Conservation (phyloP, 2,329 filamentous ascomycete genomes). For the Cercospora brassicicola region DNA sequence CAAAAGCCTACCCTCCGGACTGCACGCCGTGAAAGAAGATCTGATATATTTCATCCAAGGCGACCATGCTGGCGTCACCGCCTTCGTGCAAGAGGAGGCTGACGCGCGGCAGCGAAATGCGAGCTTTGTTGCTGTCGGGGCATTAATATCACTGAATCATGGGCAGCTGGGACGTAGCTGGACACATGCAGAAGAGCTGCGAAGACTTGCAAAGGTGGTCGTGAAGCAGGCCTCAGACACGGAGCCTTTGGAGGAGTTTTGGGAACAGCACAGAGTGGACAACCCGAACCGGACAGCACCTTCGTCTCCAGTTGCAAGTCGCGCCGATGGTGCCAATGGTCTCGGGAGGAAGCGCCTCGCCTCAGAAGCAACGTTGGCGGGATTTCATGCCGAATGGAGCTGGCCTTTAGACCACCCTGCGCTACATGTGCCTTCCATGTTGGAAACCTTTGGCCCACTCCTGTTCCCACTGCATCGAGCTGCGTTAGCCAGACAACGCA, state of each 20-base stretch:
- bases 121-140: constrained; percentile 86
- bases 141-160: constrained; percentile 83
- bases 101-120: constrained; percentile 80
- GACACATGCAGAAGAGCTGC: constrained; percentile 77
- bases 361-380: constrained; percentile 53
- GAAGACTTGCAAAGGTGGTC: constrained; percentile 68
- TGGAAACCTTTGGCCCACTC: constrained; percentile 84
- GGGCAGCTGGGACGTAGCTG: constrained; percentile 84
- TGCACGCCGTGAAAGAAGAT: constrained; percentile 85
- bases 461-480: constrained; percentile 89
- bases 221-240: constrained; percentile 65
- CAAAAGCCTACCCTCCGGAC: constrained; percentile 89
- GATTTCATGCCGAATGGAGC: constrained; percentile 59
- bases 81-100: constrained; percentile 82
- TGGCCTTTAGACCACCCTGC: constrained; percentile 76
- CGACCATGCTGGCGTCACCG: constrained; percentile 82
- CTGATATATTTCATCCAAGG: constrained; percentile 85
- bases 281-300: not conserved
- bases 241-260: constrained; percentile 72
- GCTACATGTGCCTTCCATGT: constrained; percentile 72
- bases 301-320: constrained; percentile 8
- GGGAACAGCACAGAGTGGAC: constrained; percentile 61
- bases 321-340: constrained; percentile 31
- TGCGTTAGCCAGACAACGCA: constrained; percentile 80
- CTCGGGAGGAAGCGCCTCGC: constrained; percentile 37